Evolutionary conservation across 768 basidiomycete species (phyloP).

Genomic region (Kwoniella dendrophila): DNA sequence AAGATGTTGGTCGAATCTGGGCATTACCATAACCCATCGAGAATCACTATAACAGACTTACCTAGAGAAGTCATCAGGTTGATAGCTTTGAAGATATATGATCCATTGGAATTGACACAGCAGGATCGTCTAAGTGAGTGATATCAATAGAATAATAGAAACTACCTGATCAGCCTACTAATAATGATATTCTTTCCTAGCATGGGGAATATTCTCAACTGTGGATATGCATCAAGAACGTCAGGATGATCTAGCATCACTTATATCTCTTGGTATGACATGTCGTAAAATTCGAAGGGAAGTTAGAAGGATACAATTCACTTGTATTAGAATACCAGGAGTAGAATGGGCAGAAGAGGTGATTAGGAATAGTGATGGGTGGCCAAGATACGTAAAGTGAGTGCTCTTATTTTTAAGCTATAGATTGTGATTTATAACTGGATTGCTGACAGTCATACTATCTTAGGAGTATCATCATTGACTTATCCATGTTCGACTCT

Average conservation of each 20-base stretch:
- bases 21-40: neutral
- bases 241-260: slow-evolving; percentile 37
- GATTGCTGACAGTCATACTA: slow-evolving; percentile 1
- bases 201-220: slow-evolving; percentile 55
- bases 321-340: slow-evolving; percentile 46
- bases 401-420: no score
- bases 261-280: slow-evolving; percentile 39
- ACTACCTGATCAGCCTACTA: no score
- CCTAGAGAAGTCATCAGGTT: slow-evolving; percentile 42
- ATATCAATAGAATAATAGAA: neutral
- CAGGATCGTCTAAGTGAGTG: slow-evolving; percentile 51
- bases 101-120: slow-evolving; percentile 45
- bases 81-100: slow-evolving; percentile 42
- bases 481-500: slow-evolving; percentile 52
- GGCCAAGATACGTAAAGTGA: slow-evolving; percentile 50
- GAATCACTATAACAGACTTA: slow-evolving; percentile 17
- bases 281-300: slow-evolving; percentile 42
- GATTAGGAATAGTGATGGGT: slow-evolving; percentile 37
- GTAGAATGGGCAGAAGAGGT: slow-evolving; percentile 38
- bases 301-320: slow-evolving; percentile 44
- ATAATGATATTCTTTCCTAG: slow-evolving; percentile 19
- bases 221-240: slow-evolving; percentile 51
- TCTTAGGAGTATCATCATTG: slow-evolving; percentile 48
- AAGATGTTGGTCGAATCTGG: neutral
- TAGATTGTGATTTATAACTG: neutral